A percentile compares a stretch with the other conserved stretches of the same genome.
These are phyloP conservation scores for Tetracentron sinense DNA, from an alignment of 164 flowering plant genomes.

Conservation along the genomic window DNA sequence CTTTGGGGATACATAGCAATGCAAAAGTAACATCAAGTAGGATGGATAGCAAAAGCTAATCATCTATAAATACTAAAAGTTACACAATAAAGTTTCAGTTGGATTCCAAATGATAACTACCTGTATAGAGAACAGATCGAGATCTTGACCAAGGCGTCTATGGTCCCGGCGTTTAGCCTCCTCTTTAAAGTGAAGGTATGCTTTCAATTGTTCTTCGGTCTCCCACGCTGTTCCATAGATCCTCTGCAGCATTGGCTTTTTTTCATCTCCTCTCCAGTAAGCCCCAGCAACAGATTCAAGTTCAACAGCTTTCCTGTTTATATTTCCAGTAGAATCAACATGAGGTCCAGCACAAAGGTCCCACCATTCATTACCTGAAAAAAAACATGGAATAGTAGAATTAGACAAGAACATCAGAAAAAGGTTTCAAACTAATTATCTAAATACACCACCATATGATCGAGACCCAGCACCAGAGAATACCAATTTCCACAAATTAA, in stretches of 20 bases:
- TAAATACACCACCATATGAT: background rate
- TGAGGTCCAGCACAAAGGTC: conserved; percentile 99
- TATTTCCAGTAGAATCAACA: conserved; percentile 87
- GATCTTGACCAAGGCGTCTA: conserved; percentile 89
- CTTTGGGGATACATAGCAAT: background rate
- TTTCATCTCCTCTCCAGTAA: conserved; percentile 96
- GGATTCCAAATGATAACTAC: conserved; percentile 21
- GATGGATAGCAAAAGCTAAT: background rate
- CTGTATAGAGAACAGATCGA: conserved; percentile 94
- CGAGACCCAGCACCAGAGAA: no score
- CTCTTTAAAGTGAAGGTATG: conserved; percentile 82
- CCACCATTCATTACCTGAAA: conserved; percentile 95
- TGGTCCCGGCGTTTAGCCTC: conserved; percentile 97
- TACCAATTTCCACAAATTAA: no score
- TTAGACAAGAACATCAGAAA: background rate
- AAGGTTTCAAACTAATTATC: background rate
- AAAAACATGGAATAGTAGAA: background rate
- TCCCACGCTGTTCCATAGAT: conserved; percentile 99
- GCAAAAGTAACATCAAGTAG: background rate
- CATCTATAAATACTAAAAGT: background rate
- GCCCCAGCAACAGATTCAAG: conserved; percentile 99
- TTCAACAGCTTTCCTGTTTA: conserved; percentile 76
- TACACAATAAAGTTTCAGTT: background rate
- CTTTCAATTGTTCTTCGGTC: conserved; percentile 80
- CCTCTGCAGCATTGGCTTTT: conserved; percentile 88